Conservation (phyloP, 495 filamentous ascomycete genomes). For the Trichoderma orchidacearum region DNA sequence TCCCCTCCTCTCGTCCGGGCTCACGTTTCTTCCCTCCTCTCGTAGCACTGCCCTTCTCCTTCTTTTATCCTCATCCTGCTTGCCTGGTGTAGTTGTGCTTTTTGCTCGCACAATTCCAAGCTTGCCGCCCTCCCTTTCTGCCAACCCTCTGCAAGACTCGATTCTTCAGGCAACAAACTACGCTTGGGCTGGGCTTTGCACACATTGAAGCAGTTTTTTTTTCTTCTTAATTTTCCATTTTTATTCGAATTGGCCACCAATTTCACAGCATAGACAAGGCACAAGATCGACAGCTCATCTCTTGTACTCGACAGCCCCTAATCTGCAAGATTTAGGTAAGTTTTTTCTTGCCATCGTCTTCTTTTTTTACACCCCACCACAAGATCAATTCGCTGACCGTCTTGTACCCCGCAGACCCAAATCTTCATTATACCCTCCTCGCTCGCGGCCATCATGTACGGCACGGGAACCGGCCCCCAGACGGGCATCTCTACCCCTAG, state of each 20-base stretch:
- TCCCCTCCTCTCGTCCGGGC: background rate
- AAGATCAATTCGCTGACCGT: background rate
- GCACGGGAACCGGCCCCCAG: conserved; percentile 65
- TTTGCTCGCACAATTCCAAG: background rate
- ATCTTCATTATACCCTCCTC: background rate
- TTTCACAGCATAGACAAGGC: background rate
- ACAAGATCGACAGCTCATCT: background rate
- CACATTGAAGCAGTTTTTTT: no score
- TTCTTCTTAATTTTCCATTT: no score
- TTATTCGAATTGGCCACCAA: background rate
- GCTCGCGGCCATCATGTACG: conserved; percentile 56
- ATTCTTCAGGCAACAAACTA: background rate
- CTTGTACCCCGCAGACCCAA: background rate
- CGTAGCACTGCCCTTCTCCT: background rate
- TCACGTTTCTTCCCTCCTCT: background rate
- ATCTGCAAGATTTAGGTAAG: background rate
- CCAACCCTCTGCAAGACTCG: background rate
- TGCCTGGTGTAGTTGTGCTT: background rate
- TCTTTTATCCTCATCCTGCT: background rate
- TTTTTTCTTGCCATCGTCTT: background rate
- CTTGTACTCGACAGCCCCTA: background rate
- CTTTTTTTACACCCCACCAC: no score
- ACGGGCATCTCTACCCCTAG: conserved; percentile 93
- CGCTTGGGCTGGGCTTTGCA: background rate
- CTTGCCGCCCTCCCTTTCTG: background rate